Base-by-base conservation (phyloP, 345 rosid species). In the Turnera subulata region DNA sequence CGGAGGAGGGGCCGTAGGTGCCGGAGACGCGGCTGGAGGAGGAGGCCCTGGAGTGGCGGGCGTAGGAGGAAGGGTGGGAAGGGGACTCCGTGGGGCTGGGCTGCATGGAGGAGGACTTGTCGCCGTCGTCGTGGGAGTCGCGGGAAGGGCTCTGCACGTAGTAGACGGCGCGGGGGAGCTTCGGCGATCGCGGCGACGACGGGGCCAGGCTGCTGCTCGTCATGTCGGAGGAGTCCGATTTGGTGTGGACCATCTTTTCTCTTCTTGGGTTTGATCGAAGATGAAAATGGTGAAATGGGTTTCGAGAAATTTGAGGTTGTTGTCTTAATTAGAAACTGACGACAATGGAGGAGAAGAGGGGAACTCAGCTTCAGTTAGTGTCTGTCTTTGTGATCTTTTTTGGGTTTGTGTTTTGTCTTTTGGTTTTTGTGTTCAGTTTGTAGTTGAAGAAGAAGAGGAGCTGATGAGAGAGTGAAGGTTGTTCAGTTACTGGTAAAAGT, bases 41-140 rank as follows among this genome's bases (percentile, higher is more conserved):
- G 1, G 67, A 68, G 7, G 47, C 4, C 21, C 53, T 43, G 4
- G 72, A 67, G 22, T 60, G 56, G 40, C 58, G 53, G 17, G 24
- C 56, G n/a, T 49, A 68, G 18, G 65, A 55, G 18, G 65, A 55
- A 1, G 63, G 50, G n/a, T 62, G 59, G 10, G 63, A 62, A 7
- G 73, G 73, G 20, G 67, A 61, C 9, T 55, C 58, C 47, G 12
- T 33, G 9, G 63, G 73, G 19, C 58, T 66, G 25, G 45, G 23
- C 1, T 56, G 60, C 50, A 24, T 22, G 1, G 65, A 37, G 0
- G 72, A 61, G 2, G 62, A 61, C 46, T 60, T 60, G 46, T 67
- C 71, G 21, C 45, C 70, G 38, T 67, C 70, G 10, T 67, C 70
- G 11, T 58, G 65, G 13, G 71, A 59, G 55, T 59, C 60, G 0